Evolutionary conservation across 2,329 filamentous ascomycete genomes (phyloP).

Genomic region (Botryosphaeria dothidea): DNA sequence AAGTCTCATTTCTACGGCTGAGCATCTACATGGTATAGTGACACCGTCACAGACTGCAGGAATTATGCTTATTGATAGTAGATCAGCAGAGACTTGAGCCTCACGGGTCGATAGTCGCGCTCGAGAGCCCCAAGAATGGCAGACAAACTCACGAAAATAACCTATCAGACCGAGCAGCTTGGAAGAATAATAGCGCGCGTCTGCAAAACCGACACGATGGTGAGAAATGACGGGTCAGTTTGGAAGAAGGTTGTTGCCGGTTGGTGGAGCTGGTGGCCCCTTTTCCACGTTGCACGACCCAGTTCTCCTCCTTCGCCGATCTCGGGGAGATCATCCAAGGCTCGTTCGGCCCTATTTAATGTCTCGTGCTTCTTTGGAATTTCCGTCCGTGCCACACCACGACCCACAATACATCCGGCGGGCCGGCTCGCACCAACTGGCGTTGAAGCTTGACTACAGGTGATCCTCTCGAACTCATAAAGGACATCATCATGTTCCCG

Average conservation of each 20-base stretch:
- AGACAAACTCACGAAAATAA: too few species aligned
- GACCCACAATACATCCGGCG: not conserved
- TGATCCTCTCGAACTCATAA: not conserved
- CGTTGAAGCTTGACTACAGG: not conserved
- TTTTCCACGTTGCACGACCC: not conserved
- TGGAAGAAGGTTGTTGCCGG: not conserved
- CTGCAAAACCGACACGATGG: not conserved
- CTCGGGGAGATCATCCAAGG: not conserved
- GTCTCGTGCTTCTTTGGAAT: not conserved
- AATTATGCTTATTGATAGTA: too few species aligned
- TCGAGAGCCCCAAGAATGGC: too few species aligned
- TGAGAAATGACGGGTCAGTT: not conserved
- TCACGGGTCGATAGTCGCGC: too few species aligned
- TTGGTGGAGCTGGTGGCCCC: not conserved
- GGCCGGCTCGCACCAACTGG: not conserved
- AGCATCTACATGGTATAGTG: too few species aligned
- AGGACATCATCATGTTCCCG: not conserved
- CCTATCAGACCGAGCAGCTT: too few species aligned
- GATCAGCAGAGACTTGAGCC: too few species aligned
- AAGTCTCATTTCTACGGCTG: not conserved
- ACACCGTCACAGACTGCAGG: too few species aligned
- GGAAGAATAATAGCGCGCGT: too few species aligned
- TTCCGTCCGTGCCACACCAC: not conserved
- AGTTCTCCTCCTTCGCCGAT: not conserved
- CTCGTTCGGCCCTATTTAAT: not conserved